A percentile compares a stretch with the other conserved stretches of the same genome.
phyloP scores from a whole-genome alignment of 495 filamentous ascomycete genomes.

The Tetracladium setigerum region DNA sequence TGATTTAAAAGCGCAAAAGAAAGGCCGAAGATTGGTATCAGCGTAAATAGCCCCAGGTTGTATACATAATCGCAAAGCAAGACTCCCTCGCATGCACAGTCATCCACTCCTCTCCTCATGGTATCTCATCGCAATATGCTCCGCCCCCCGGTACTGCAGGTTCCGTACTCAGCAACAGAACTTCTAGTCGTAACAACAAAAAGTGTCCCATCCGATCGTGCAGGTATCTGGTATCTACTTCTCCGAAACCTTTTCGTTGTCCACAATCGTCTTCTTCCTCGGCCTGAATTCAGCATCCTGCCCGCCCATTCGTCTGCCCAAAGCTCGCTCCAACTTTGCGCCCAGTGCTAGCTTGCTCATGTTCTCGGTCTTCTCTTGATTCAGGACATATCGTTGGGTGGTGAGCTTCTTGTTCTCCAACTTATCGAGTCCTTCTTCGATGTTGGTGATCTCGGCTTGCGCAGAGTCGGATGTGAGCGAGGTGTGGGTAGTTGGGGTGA shows the following conservation, averaged over 20 bases:
- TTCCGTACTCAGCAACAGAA: too few species aligned
- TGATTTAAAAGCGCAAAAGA: too few species aligned
- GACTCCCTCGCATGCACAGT: too few species aligned
- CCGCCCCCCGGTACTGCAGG: too few species aligned
- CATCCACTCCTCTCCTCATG: too few species aligned
- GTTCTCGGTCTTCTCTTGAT: conserved; percentile 73
- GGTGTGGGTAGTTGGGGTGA: conserved; percentile 30
- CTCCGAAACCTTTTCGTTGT: conserved; percentile 26
- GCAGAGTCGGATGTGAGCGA: conserved; percentile 52
- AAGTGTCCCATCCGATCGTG: too few species aligned
- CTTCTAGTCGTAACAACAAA: too few species aligned
- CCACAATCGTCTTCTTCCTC: conserved; percentile 30
- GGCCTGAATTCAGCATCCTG: conserved; percentile 85
- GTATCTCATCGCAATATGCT: too few species aligned
- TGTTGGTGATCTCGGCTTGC: conserved; percentile 66
- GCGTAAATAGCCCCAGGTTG: too few species aligned
- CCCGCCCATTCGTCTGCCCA: conserved; percentile 78
- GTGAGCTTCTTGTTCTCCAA: conserved; percentile 84
- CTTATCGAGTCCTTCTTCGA: conserved; percentile 76
- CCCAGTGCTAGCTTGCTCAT: conserved; percentile 85
- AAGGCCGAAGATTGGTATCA: too few species aligned
- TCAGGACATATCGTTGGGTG: conserved; percentile 78
- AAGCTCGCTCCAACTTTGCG: conserved; percentile 88
- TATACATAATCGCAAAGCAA: too few species aligned
- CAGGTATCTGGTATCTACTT: conserved; percentile 1